Evolutionary conservation across 768 basidiomycete genomes (phyloP).

Genomic region (Russula virescens): DNA sequence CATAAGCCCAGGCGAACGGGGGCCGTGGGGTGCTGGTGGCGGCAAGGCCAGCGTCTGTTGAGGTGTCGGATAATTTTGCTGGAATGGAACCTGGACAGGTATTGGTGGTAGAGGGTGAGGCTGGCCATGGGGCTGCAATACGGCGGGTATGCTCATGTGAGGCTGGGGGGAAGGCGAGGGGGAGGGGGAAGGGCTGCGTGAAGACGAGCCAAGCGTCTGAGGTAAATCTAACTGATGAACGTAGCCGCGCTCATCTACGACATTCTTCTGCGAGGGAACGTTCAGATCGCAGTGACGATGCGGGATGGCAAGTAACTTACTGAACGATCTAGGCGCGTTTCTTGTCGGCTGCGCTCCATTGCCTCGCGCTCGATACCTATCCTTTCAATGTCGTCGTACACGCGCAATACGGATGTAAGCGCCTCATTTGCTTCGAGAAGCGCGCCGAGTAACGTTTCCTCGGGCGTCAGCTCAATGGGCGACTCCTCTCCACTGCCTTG

Average conservation of each 20-base stretch:
- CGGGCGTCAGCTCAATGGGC: conserved; percentile 49
- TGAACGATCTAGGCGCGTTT: conserved; percentile 57
- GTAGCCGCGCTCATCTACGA: conserved; percentile 34
- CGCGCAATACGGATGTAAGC: conserved; percentile 58
- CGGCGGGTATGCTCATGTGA: conserved; percentile 30
- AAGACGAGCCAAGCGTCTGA: conserved; percentile 32
- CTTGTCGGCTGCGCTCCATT: conserved; percentile 65
- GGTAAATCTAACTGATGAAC: conserved; percentile 30
- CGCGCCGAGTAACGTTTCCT: conserved; percentile 69
- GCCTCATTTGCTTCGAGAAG: conserved; percentile 71
- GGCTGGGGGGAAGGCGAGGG: conserved; percentile 38
- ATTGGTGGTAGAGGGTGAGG: conserved; percentile 38
- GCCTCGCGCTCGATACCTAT: conserved; percentile 55
- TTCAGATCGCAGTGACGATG: neutral
- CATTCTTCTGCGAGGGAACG: conserved; percentile 31
- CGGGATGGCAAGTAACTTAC: conserved; percentile 37
- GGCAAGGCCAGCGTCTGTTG: conserved; percentile 53
- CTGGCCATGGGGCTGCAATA: conserved; percentile 27
- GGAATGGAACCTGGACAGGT: conserved; percentile 27
- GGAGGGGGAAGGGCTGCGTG: conserved; percentile 42
- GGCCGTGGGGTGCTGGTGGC: conserved; percentile 63
- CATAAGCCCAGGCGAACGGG: conserved; percentile 52
- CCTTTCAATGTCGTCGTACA: conserved; percentile 73
- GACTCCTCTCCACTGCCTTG: conserved; percentile 22
- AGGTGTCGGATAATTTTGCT: conserved; percentile 25